Evolutionary conservation across 257 asterid species (phyloP).

Genomic region (Solanum chilense): DNA sequence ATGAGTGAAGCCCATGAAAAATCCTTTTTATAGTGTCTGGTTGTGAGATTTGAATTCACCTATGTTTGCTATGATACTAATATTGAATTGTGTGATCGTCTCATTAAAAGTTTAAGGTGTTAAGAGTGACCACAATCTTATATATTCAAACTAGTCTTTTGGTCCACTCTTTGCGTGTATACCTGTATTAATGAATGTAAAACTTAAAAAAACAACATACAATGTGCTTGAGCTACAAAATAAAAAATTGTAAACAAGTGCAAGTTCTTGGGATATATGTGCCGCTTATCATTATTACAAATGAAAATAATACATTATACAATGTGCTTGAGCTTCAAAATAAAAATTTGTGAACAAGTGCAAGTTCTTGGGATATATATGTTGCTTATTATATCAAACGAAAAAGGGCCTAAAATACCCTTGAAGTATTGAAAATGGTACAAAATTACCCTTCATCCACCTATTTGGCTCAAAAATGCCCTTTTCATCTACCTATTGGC

Average conservation of each 20-base stretch:
- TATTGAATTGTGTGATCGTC: not conserved
- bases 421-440: too few relatives aligned
- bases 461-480: too few relatives aligned
- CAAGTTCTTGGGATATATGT: not conserved
- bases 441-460: too few relatives aligned
- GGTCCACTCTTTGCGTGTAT: not conserved
- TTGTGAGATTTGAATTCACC: not conserved
- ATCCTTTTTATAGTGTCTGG: not conserved
- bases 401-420: too few relatives aligned
- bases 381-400: not conserved
- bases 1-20: not conserved
- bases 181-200: not conserved
- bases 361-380: not conserved
- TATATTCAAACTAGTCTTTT: not conserved
- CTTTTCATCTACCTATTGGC: too few relatives aligned
- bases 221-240: not conserved
- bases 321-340: not conserved
- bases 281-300: not conserved
- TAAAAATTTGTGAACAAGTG: not conserved
- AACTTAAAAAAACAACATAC: not conserved
- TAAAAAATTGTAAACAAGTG: not conserved
- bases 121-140: not conserved
- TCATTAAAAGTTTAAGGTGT: not conserved
- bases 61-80: not conserved
- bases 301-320: not conserved